Percentiles rank a stretch among this genome's conserved stretches.
Evolutionary conservation across 257 asterid genomes (phyloP).

Genomic region (Euphrasia confusa): DNA sequence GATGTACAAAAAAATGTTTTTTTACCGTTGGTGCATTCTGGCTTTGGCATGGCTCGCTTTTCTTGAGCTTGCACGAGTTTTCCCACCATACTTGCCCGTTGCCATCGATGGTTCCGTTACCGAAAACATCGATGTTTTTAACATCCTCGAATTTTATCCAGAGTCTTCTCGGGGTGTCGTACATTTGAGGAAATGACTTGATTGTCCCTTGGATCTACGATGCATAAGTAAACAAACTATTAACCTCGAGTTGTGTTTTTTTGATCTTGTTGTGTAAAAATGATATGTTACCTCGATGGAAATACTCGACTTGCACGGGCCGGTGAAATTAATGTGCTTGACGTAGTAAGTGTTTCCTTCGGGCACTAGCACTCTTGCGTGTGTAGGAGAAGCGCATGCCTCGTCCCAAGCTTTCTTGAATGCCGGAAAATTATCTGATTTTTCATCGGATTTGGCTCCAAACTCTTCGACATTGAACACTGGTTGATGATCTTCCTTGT

Average conservation of each 20-base stretch:
- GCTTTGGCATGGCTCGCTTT: slow-evolving; percentile 51
- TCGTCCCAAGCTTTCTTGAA: slow-evolving; percentile 64
- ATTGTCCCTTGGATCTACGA: slow-evolving; percentile 64
- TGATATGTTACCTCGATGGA: slow-evolving; percentile 44
- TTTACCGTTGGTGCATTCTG: slow-evolving; percentile 53
- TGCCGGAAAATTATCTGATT: slow-evolving; percentile 68
- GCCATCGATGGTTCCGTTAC: slow-evolving; percentile 79
- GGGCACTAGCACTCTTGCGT: slow-evolving; percentile 50
- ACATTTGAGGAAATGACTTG: slow-evolving; percentile 51
- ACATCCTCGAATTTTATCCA: slow-evolving; percentile 72
- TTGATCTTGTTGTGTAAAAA: background rate
- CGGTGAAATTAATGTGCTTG: slow-evolving; percentile 53
- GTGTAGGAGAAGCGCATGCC: slow-evolving; percentile 46
- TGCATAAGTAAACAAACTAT: background rate
- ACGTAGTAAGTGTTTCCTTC: slow-evolving; percentile 45
- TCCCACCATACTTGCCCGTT: slow-evolving; percentile 90
- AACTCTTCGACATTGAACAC: slow-evolving; percentile 46
- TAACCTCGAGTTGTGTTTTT: background rate
- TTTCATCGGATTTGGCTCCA: slow-evolving; percentile 72
- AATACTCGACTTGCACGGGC: slow-evolving; percentile 59
- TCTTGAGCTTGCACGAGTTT: slow-evolving; percentile 66
- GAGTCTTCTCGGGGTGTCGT: slow-evolving; percentile 41
- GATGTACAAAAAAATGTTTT: background rate
- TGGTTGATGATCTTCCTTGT: background rate
- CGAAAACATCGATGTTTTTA: slow-evolving; percentile 42